Evolutionary conservation across 371 early-diverging fungal species (phyloP).

Genomic region (Actinomortierella wolfii): DNA sequence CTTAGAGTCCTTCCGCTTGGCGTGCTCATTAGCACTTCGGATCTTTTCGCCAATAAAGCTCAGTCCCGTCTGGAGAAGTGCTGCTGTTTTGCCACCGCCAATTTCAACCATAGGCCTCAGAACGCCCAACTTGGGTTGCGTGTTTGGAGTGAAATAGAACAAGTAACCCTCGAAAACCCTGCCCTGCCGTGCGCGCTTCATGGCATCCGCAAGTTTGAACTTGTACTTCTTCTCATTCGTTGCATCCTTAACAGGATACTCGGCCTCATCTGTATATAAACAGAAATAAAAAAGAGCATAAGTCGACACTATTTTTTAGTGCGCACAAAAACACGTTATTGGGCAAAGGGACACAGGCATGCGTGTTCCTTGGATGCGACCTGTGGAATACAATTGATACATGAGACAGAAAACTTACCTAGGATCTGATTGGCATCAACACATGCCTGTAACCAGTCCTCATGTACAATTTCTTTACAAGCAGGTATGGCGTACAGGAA

Average conservation of each 20-base stretch:
- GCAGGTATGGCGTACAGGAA: conserved; percentile 29
- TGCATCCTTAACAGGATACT: conserved; percentile 20
- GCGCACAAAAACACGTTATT: not conserved
- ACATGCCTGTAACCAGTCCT: conserved; percentile 41
- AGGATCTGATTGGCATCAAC: conserved; percentile 37
- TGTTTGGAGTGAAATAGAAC: conserved; percentile 34
- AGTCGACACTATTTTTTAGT: not conserved
- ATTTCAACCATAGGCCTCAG: conserved; percentile 28
- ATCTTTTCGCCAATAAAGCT: conserved; percentile 32
- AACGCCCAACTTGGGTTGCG: conserved; percentile 16
- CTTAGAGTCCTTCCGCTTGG: too few species aligned
- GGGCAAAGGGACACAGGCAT: not conserved
- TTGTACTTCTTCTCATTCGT: conserved; percentile 24
- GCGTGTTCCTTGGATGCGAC: too few species aligned
- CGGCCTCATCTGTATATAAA: conserved; percentile 19
- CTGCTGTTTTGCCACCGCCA: conserved; percentile 32
- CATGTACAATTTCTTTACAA: conserved; percentile 32
- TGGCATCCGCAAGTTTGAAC: conserved; percentile 24
- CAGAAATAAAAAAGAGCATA: not conserved
- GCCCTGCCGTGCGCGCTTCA: conserved; percentile 30
- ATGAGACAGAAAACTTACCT: conserved; percentile 18
- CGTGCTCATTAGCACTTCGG: conserved; percentile 3
- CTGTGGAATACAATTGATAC: not conserved
- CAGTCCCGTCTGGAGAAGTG: conserved; percentile 28
- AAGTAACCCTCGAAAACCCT: conserved; percentile 31